Percentiles rank a stretch among this genome's conserved stretches.
These are phyloP conservation scores for Daedaleopsis sinensis DNA, from an alignment of 768 basidiomycete genomes.

Conservation along the genomic window DNA sequence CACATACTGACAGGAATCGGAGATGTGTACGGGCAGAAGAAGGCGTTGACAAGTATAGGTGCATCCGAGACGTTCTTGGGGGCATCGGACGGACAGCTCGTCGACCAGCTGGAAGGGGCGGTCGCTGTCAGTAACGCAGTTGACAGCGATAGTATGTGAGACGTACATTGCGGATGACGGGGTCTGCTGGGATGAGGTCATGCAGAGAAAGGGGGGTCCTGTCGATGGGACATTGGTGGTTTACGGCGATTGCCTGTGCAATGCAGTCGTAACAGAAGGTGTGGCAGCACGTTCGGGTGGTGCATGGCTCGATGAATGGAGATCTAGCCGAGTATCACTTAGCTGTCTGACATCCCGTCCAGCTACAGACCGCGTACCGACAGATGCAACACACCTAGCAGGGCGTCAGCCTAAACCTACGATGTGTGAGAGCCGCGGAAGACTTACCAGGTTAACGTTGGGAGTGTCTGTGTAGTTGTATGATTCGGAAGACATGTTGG, in stretches of 20 bases:
- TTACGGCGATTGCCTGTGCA: conserved; percentile 63
- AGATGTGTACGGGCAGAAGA: conserved; percentile 61
- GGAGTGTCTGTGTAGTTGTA: conserved; percentile 64
- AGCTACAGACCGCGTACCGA: conserved; percentile 42
- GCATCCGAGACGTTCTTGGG: conserved; percentile 62
- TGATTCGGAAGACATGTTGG: conserved; percentile 26
- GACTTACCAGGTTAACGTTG: conserved; percentile 70
- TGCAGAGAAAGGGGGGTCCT: conserved; percentile 61
- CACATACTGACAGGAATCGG: conserved; percentile 60
- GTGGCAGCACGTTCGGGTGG: conserved; percentile 75
- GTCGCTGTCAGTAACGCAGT: conserved; percentile 1
- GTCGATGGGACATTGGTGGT: conserved; percentile 83
- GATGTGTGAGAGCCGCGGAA: neutral
- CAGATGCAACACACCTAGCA: conserved; percentile 80
- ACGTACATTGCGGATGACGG: conserved; percentile 76
- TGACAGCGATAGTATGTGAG: neutral
- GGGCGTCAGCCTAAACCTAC: conserved; percentile 7
- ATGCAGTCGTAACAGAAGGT: conserved; percentile 91
- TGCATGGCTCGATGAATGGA: conserved; percentile 78
- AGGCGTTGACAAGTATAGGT: conserved; percentile 66
- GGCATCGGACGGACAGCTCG: conserved; percentile 77
- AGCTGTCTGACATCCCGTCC: neutral
- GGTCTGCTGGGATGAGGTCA: conserved; percentile 70
- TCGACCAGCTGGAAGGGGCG: conserved; percentile 66
- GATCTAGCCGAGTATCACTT: conserved; percentile 41